Conservation (phyloP, 345 rosid species). For the Populus tremula region DNA sequence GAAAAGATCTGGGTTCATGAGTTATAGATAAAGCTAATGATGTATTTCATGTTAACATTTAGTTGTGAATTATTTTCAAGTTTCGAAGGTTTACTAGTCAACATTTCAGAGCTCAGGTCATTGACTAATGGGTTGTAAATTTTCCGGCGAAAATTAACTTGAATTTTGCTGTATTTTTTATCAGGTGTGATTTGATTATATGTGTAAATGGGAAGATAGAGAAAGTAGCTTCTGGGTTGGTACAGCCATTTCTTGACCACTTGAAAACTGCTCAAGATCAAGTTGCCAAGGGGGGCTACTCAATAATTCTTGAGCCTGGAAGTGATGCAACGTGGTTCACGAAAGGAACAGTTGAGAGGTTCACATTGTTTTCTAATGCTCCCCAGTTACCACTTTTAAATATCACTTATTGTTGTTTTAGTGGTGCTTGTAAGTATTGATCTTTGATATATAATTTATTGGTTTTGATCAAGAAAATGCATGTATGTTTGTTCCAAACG, state of each 20-base stretch:
- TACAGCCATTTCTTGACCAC: constrained; percentile 86
- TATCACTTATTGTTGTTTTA: neutral
- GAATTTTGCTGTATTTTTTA: constrained; percentile 1
- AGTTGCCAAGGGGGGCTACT: constrained; percentile 84
- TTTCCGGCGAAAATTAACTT: neutral
- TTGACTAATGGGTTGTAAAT: neutral
- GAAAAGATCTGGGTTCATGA: constrained; percentile 3
- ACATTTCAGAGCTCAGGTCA: neutral
- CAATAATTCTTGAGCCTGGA: constrained; percentile 63
- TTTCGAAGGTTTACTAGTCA: neutral
- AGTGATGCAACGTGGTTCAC: constrained; percentile 76
- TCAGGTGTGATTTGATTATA: constrained; percentile 90
- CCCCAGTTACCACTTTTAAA: neutral
- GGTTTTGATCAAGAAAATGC: neutral
- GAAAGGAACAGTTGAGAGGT: constrained; percentile 81
- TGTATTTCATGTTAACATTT: neutral
- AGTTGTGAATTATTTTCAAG: neutral
- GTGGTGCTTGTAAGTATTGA: neutral
- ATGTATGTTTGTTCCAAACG: neutral
- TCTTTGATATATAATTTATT: neutral
- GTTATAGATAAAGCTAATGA: neutral
- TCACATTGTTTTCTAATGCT: constrained; percentile 2
- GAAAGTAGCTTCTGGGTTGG: constrained; percentile 85
- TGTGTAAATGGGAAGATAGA: constrained; percentile 71
- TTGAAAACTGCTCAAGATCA: constrained; percentile 80